A percentile compares a stretch with the other conserved stretches of the same genome.
These are phyloP conservation scores for Psilocybe subaeruginosa DNA, from an alignment of 768 basidiomycete species.

Conservation along the genomic window DNA sequence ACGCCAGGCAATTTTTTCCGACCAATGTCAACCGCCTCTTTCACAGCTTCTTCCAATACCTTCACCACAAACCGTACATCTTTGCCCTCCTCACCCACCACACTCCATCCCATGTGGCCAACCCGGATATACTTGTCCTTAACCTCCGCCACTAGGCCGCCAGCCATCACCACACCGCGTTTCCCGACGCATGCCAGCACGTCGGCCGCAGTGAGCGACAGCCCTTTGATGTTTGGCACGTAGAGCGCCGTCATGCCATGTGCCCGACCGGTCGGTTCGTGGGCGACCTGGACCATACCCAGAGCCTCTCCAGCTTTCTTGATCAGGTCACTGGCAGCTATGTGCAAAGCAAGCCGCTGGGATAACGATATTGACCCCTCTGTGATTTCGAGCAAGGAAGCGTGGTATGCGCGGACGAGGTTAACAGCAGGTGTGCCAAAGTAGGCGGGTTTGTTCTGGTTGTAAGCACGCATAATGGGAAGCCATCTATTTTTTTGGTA, in stretches of 20 bases:
- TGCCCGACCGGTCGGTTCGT: slow-evolving; percentile 58
- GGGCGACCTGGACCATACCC: slow-evolving; percentile 70
- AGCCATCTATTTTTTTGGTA: slow-evolving; percentile 57
- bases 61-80: slow-evolving; percentile 71
- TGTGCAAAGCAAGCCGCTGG: slow-evolving; percentile 73
- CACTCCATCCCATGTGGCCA: slow-evolving; percentile 87
- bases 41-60: slow-evolving; percentile 38
- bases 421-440: slow-evolving; percentile 91
- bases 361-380: slow-evolving; percentile 59
- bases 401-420: slow-evolving; percentile 82
- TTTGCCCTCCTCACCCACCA: slow-evolving; percentile 61
- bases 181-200: slow-evolving; percentile 67
- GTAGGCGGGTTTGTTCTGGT: slow-evolving; percentile 73
- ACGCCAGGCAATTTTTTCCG: neutral
- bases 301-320: slow-evolving; percentile 63
- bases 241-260: slow-evolving; percentile 92
- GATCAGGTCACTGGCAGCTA: slow-evolving; percentile 61
- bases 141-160: slow-evolving; percentile 77
- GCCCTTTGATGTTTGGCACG: slow-evolving; percentile 54
- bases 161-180: slow-evolving; percentile 76
- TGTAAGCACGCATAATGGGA: slow-evolving; percentile 87
- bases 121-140: slow-evolving; percentile 79
- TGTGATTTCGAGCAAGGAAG: slow-evolving; percentile 72
- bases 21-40: slow-evolving; percentile 7
- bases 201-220: slow-evolving; percentile 64